These are phyloP conservation scores for Ramalina peruviana DNA, from an alignment of 495 filamentous ascomycete species.

Conservation along the genomic window DNA sequence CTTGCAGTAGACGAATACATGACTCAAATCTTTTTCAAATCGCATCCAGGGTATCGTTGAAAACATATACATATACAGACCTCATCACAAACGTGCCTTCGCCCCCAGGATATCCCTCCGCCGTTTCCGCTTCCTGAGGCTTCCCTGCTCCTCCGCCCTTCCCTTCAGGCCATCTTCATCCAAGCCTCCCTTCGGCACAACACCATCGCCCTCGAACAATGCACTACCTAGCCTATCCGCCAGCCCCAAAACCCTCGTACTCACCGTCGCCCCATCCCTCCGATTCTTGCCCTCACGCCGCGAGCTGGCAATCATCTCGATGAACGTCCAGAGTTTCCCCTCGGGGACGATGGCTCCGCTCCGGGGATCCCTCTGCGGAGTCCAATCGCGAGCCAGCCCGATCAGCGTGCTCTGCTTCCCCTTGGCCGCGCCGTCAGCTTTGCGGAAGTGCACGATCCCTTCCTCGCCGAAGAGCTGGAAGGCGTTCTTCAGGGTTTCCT, in stretches of 20 bases:
- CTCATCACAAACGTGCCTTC: background rate
- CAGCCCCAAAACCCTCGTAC: constrained; percentile 62
- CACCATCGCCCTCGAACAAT: constrained; percentile 25
- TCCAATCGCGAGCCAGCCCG: constrained; percentile 65
- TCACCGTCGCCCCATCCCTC: constrained; percentile 79
- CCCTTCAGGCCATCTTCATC: background rate
- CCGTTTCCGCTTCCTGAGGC: background rate
- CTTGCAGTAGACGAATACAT: too few species aligned
- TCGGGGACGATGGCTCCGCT: constrained; percentile 45
- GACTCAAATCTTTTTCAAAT: too few species aligned
- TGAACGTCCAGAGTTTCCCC: constrained; percentile 79
- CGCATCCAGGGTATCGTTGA: too few species aligned
- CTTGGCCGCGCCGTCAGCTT: constrained; percentile 28
- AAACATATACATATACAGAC: background rate
- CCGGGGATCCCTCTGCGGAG: constrained; percentile 45
- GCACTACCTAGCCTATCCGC: constrained; percentile 46
- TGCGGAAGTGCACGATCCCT: constrained; percentile 64
- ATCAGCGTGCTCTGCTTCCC: constrained; percentile 44
- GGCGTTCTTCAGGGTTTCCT: constrained; percentile 87
- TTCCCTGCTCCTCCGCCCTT: background rate
- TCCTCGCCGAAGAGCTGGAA: constrained; percentile 82
- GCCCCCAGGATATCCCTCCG: background rate
- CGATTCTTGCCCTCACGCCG: constrained; percentile 89
- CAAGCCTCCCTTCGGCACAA: too few species aligned
- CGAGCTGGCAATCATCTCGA: constrained; percentile 68